Conservation (phyloP, 805 yeast species). For the Ogataea allantospora region DNA sequence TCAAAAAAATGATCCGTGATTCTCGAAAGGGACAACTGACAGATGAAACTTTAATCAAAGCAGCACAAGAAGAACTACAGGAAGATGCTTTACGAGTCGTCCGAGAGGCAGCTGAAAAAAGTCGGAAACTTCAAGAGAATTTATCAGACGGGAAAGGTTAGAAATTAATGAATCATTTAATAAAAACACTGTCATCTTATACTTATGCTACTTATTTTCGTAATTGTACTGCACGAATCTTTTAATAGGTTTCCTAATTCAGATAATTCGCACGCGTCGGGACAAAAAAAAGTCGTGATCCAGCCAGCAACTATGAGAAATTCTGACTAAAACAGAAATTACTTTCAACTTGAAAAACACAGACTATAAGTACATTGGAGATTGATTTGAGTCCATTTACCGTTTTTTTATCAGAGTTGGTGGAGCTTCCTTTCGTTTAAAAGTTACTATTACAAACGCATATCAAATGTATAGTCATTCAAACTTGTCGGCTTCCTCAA, state of each 20-base stretch:
- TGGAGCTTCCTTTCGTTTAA: neutral
- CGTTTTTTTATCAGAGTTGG: neutral
- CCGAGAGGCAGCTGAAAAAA: slow-evolving; percentile 28
- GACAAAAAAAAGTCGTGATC: slow-evolving; percentile 3
- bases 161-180: too few species aligned
- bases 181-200: too few species aligned
- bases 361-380: neutral
- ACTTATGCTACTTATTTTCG: neutral
- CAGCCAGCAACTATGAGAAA: neutral
- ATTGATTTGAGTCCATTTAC: neutral
- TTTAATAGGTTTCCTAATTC: slow-evolving; percentile 4
- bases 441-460: neutral
- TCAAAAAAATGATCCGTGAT: slow-evolving; percentile 31
- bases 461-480: slow-evolving; percentile 32
- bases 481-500: slow-evolving; percentile 32
- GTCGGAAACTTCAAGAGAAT: slow-evolving; percentile 8
- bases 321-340: neutral
- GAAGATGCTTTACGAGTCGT: slow-evolving; percentile 29
- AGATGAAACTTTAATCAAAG: slow-evolving; percentile 30
- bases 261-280: slow-evolving; percentile 10
- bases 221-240: neutral
- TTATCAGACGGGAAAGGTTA: too few species aligned
- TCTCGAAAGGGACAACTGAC: slow-evolving; percentile 31
- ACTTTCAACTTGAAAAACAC: neutral
- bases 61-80: slow-evolving; percentile 37